Conservation (phyloP, 202 grass and related monocot genomes). For the Dendrocalamus latiflorus region DNA sequence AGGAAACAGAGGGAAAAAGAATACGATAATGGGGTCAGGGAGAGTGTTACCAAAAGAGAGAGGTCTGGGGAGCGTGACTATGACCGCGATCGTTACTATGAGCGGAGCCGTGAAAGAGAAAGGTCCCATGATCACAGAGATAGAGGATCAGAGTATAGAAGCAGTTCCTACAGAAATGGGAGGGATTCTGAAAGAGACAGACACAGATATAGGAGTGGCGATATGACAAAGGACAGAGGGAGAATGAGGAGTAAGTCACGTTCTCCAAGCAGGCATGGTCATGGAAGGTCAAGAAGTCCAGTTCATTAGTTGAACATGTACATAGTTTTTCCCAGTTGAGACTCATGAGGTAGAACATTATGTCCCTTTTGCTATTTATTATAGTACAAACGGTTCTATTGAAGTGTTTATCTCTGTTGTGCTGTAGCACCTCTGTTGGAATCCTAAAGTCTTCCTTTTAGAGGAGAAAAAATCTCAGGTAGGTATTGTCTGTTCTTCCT, state of each 20-base stretch:
- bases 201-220: constrained; percentile 50
- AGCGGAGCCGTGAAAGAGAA: constrained; percentile 53
- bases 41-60: constrained; percentile 48
- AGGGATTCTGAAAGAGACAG: constrained; percentile 66
- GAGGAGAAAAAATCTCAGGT: constrained; percentile 47
- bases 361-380: constrained; percentile 36
- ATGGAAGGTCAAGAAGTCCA: constrained; percentile 49
- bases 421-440: constrained; percentile 69
- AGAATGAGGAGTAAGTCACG: constrained; percentile 62
- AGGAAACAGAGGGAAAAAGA: constrained; percentile 57
- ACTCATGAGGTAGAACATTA: constrained; percentile 65
- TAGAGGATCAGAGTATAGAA: constrained; percentile 46
- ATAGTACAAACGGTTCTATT: constrained; percentile 49
- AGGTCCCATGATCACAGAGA: constrained; percentile 51
- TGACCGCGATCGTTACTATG: constrained; percentile 48
- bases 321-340: constrained; percentile 53
- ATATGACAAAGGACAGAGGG: constrained; percentile 31
- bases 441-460: constrained; percentile 53
- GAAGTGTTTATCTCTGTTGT: constrained; percentile 37
- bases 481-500: constrained; percentile 44
- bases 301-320: constrained; percentile 53
- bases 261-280: constrained; percentile 66
- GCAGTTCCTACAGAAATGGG: constrained; percentile 62
- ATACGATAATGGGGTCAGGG: constrained; percentile 27
- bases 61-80: constrained; percentile 53